phyloP scores from a whole-genome alignment of 2,329 filamentous ascomycete genomes.

The Sclerotinia subarctica region DNA sequence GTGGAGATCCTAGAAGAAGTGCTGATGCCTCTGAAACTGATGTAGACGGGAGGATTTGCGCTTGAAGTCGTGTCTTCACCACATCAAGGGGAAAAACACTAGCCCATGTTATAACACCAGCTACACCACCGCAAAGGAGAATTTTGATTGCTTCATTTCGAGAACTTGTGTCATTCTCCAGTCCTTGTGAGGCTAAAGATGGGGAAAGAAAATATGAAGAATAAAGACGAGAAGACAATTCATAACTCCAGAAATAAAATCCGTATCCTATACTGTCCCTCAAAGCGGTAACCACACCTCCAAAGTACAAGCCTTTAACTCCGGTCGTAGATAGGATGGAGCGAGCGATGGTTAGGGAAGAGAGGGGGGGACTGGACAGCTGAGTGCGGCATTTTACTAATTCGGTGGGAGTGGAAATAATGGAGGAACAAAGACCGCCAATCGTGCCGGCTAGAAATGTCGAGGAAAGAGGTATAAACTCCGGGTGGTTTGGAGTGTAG shows the following conservation, averaged over 20 bases:
- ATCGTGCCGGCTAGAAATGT: constrained; percentile 77
- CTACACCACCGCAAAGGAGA: constrained; percentile 80
- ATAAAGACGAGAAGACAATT: constrained; percentile 60
- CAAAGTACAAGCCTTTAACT: constrained; percentile 72
- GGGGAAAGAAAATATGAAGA: background rate
- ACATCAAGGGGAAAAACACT: constrained; percentile 90
- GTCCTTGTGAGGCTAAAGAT: constrained; percentile 42
- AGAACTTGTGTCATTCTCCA: constrained; percentile 14
- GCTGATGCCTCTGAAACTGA: constrained; percentile 26
- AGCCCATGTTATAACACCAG: constrained; percentile 83
- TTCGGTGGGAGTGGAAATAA: constrained; percentile 84
- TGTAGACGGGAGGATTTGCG: constrained; percentile 48
- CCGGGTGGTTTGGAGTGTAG: constrained; percentile 35
- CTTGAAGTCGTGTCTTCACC: constrained; percentile 88
- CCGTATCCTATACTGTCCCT: constrained; percentile 92
- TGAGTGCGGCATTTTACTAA: constrained; percentile 88
- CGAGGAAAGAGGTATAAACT: constrained; percentile 51
- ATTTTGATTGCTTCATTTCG: constrained; percentile 57
- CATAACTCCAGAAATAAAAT: constrained; percentile 95
- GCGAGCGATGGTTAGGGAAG: constrained; percentile 56
- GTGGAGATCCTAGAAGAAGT: constrained; percentile 39
- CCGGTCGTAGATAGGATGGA: constrained; percentile 58
- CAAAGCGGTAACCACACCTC: constrained; percentile 75
- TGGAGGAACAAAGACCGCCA: constrained; percentile 81
- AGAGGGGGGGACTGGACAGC: constrained; percentile 45